Evolutionary conservation across 805 yeast genomes (phyloP).

Genomic region (Candida cerambycidarum): DNA sequence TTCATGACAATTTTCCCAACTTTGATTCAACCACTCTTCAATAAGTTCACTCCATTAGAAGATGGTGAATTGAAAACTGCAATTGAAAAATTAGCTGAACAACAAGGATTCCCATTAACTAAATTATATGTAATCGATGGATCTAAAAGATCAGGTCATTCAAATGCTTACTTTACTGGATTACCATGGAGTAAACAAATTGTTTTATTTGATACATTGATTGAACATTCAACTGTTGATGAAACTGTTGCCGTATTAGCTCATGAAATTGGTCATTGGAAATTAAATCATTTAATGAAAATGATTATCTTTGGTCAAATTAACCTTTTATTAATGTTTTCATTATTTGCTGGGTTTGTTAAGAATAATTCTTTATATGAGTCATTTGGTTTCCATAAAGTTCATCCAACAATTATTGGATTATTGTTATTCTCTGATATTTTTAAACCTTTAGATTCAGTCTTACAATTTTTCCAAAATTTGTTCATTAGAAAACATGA

Average conservation of each 20-base stretch:
- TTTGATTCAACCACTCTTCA: conserved; percentile 88
- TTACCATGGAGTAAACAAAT: conserved; percentile 96
- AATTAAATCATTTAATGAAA: conserved; percentile 80
- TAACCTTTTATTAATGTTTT: conserved; percentile 64
- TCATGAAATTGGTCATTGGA: conserved; percentile 99
- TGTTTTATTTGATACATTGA: conserved; percentile 88
- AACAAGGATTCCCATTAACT: conserved; percentile 81
- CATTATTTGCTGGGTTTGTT: conserved; percentile 76
- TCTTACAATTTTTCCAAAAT: conserved; percentile 65
- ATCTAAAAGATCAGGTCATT: conserved; percentile 94
- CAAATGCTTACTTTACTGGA: conserved; percentile 95
- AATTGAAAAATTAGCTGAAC: conserved; percentile 75
- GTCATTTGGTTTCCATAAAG: conserved; percentile 69
- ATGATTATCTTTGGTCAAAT: conserved; percentile 64
- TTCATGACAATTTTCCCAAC: conserved; percentile 78
- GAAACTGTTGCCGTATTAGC: conserved; percentile 94
- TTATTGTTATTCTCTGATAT: conserved; percentile 77
- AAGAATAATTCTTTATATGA: conserved; percentile 74
- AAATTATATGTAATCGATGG: conserved; percentile 91
- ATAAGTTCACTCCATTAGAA: conserved; percentile 85
- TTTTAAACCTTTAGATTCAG: conserved; percentile 72
- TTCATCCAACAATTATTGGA: conserved; percentile 77
- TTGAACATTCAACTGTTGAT: conserved; percentile 68
- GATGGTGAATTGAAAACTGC: conserved; percentile 83
- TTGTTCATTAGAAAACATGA: conserved; percentile 81